Evolutionary conservation across 75 land plant genomes (phyloP).

Genomic region (Pseudotsuga menziesii): DNA sequence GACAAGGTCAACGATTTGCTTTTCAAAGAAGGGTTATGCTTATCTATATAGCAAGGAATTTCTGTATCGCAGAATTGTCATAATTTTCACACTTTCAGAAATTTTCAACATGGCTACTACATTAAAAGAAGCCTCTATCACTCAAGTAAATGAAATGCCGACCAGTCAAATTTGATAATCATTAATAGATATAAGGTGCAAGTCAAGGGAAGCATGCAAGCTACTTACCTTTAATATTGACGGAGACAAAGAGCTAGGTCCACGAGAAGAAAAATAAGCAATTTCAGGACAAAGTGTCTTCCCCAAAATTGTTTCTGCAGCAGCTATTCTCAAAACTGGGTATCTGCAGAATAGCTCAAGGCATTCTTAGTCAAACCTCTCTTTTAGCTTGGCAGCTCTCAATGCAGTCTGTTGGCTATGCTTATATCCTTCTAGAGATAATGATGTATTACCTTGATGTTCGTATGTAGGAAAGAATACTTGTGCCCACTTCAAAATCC

Average conservation of each 20-base stretch:
- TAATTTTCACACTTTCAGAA: neutral
- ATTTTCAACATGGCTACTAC: neutral
- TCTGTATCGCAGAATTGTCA: neutral
- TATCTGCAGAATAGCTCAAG: conserved; percentile 18
- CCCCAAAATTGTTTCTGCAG: conserved; percentile 35
- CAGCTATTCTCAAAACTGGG: conserved; percentile 37
- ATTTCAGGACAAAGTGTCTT: conserved; percentile 37
- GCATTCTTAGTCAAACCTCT: conserved; percentile 1
- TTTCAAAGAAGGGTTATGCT: neutral
- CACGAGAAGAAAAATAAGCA: conserved; percentile 62
- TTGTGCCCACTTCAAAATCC: conserved; percentile 34
- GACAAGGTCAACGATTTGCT: neutral
- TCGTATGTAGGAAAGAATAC: conserved; percentile 45
- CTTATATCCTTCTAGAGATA: conserved; percentile 7
- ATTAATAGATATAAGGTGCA: neutral
- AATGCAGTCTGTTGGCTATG: conserved; percentile 3
- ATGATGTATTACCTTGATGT: conserved; percentile 35
- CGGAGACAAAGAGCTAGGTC: conserved; percentile 60
- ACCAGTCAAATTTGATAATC: conserved; percentile 4
- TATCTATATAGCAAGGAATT: neutral
- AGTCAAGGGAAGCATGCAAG: neutral
- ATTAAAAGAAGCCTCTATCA: neutral
- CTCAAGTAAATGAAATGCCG: neutral
- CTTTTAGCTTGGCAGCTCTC: neutral
- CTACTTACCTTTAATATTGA: conserved; percentile 45